Evolutionary conservation across 1,284 basidiomycete species (phyloP).

Genomic region (Stereum hirsutum): DNA sequence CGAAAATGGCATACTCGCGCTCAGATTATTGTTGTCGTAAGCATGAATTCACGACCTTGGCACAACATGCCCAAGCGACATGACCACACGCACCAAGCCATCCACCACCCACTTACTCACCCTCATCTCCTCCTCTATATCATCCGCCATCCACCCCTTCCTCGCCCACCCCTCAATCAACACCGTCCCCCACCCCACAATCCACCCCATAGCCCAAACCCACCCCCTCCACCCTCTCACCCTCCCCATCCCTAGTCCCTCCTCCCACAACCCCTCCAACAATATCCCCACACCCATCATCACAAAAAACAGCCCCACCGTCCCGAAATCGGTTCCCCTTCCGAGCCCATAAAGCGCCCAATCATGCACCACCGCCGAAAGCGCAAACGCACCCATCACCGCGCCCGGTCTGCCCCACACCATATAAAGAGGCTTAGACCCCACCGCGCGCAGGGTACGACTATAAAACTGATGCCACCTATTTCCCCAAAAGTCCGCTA

Average conservation of each 20-base stretch:
- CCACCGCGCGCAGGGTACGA: conserved; percentile 25
- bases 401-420: conserved; percentile 35
- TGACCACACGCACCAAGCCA: no score
- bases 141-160: no score
- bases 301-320: conserved; percentile 44
- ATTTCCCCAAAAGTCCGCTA: conserved; percentile 32
- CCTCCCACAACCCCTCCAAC: conserved; percentile 37
- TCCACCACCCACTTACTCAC: no score
- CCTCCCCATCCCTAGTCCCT: conserved; percentile 27
- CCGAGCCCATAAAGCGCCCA: conserved; percentile 50
- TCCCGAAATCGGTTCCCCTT: conserved; percentile 34
- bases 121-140: no score
- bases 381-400: conserved; percentile 44
- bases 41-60: no score
- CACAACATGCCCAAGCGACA: no score
- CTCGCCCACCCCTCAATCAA: conserved; percentile 45
- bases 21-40: no score
- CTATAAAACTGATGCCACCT: conserved; percentile 38
- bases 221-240: conserved; percentile 37
- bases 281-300: conserved; percentile 42
- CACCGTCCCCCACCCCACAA: conserved; percentile 34
- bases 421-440: conserved; percentile 18
- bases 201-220: conserved; percentile 39
- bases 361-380: conserved; percentile 50
- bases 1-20: no score